A percentile compares a stretch with the other conserved stretches of the same genome.
These are phyloP conservation scores for Saccharomyces hybrid DNA, from an alignment of 1,139 yeast species.

Conservation along the genomic window DNA sequence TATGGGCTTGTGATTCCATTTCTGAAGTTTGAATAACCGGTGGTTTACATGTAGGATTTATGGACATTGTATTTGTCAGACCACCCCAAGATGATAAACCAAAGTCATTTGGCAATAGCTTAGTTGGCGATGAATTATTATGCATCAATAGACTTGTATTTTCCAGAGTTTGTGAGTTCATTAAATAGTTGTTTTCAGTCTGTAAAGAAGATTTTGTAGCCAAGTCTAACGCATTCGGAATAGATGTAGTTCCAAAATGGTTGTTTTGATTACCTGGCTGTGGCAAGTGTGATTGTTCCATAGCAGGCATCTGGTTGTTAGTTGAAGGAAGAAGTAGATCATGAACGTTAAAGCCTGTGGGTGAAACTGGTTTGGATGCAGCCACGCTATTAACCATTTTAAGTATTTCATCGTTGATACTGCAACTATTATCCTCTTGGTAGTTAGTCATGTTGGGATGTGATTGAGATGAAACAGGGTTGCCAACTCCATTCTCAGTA, in stretches of 20 bases:
- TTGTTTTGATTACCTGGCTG: neutral
- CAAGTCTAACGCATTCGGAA: neutral
- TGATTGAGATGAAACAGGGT: neutral
- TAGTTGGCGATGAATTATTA: slow-evolving; percentile 2
- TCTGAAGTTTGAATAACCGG: neutral
- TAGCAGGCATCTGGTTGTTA: neutral
- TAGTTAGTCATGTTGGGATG: slow-evolving; percentile 2
- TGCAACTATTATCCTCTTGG: slow-evolving; percentile 2
- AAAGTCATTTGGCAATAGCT: neutral
- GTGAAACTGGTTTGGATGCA: slow-evolving; percentile 14
- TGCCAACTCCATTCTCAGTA: neutral
- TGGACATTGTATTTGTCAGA: neutral
- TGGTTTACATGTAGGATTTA: neutral
- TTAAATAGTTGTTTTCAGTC: neutral
- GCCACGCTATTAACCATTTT: slow-evolving; percentile 27
- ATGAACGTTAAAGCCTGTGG: slow-evolving; percentile 17
- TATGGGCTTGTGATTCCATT: neutral
- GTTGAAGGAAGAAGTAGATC: slow-evolving; percentile 10
- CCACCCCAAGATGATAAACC: slow-evolving; percentile 4
- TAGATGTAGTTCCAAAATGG: neutral
- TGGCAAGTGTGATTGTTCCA: neutral
- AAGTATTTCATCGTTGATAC: slow-evolving; percentile 23
- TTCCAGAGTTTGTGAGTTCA: neutral
- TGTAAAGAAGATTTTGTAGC: neutral
- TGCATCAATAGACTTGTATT: slow-evolving; percentile 1